Base-by-base conservation (phyloP, 1,284 basidiomycete genomes). In the Marasmius tenuissimus region DNA sequence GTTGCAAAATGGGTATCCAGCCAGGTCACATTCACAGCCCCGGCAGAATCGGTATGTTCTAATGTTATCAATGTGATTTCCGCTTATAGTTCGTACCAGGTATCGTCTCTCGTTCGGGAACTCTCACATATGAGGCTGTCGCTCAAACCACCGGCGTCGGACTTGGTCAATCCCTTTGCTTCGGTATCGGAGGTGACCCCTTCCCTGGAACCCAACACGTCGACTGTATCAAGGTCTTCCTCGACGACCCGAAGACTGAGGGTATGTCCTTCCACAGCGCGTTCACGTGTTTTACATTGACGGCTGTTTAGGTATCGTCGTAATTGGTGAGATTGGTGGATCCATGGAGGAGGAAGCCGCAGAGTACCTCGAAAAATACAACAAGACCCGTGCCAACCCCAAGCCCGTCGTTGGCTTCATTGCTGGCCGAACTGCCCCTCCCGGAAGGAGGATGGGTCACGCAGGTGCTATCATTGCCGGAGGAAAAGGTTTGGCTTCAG, bases 1-100 rank as follows among this genome's bases (percentile, higher is more conserved):
- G 97, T 16, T 99, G 97, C 84, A 99, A 99, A 84, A 98, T 99
- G 88, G 97, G 97, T 65, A 99, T 99, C 75, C 97, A 98, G 81
- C 97, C 97, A 33, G 97, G 96, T 47, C 95, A 97, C 74, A 97
- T 99, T 70, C 97, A 98, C 82, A 93, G 80, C 67, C 94, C 97
- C 60, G 97, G 97, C 61, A 95, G 92, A 68, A 96, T 97, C 68
- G 95, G 95, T 91, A 66, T 39, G 83, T 73, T 12, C n/a, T 35
- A 56, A 35, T 52, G 52, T 50, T 42, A 52, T 35, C 18, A 42
- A 42, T 54, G 14, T 40, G 40, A 27, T 60, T 63, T 52, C 9
- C 11, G 20, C 45, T 51, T 64, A 59, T 61, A 56, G 71, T 56
- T 61, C 50, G 58, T 55, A 57, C 38, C 62, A 94, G 94, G 95